phyloP scores from a whole-genome alignment of 2,329 filamentous ascomycete species.

The Grosmannia huntii region DNA sequence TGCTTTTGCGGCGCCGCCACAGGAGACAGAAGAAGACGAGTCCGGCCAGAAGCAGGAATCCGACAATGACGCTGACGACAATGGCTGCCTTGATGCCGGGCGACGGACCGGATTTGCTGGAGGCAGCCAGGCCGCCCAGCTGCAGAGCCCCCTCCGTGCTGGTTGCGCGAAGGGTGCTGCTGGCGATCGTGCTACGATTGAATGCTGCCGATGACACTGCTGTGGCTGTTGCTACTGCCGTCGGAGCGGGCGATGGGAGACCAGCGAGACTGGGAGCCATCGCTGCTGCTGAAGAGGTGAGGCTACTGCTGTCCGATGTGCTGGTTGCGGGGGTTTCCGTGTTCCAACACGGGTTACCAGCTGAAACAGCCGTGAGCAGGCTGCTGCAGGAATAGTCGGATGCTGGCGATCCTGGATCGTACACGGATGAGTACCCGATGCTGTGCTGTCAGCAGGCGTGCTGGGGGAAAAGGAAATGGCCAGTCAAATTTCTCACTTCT shows the following conservation, averaged over 20 bases:
- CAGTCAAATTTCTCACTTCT: slow-evolving; percentile 26
- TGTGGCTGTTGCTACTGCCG: neutral
- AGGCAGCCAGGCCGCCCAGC: neutral
- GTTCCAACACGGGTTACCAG: slow-evolving; percentile 2
- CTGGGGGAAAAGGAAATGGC: neutral
- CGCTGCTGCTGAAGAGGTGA: neutral
- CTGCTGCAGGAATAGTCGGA: slow-evolving; percentile 16
- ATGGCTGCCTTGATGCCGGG: slow-evolving; percentile 31
- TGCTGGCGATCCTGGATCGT: slow-evolving; percentile 25
- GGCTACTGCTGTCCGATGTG: neutral
- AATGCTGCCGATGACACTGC: neutral
- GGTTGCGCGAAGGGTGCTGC: neutral
- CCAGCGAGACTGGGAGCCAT: neutral
- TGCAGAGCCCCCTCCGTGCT: neutral
- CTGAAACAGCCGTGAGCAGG: slow-evolving; percentile 3
- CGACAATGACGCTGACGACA: slow-evolving; percentile 27
- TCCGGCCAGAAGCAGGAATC: slow-evolving; percentile 22
- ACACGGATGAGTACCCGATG: slow-evolving; percentile 17
- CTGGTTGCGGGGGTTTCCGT: neutral
- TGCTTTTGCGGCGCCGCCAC: slow-evolving; percentile 13
- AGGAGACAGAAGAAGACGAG: slow-evolving; percentile 25
- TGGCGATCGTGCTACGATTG: neutral
- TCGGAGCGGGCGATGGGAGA: neutral
- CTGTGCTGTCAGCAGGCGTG: slow-evolving; percentile 11
- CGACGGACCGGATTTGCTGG: slow-evolving; percentile 13